phyloP scores from a whole-genome alignment of 2,329 filamentous ascomycete species.

The Cytospora schulzeri region DNA sequence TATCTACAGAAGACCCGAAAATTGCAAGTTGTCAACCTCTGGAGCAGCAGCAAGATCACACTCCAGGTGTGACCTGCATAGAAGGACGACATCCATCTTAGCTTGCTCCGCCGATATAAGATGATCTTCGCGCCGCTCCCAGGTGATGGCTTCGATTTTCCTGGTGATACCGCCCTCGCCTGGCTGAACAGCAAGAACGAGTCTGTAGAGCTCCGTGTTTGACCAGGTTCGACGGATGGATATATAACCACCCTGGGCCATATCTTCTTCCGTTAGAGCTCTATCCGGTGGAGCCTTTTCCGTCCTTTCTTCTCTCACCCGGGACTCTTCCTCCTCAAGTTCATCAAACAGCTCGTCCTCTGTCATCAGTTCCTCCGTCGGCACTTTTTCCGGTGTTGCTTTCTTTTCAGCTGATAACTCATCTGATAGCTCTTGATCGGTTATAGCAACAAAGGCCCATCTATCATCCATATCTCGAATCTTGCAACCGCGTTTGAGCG shows the following conservation, averaged over 20 bases:
- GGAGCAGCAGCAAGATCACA: conserved; percentile 14
- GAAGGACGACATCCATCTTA: conserved; percentile 9
- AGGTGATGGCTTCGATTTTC: conserved; percentile 3
- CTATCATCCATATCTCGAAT: conserved; percentile 7
- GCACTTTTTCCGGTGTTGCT: not conserved
- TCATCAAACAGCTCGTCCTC: not conserved
- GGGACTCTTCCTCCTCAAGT: not conserved
- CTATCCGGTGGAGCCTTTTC: not conserved
- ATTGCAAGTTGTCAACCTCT: not conserved
- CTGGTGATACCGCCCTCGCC: not conserved
- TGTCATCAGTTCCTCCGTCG: no score
- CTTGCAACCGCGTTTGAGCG: conserved; percentile 3
- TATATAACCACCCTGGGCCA: not conserved
- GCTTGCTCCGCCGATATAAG: conserved; percentile 6
- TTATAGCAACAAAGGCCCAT: conserved; percentile 7
- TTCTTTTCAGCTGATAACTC: not conserved
- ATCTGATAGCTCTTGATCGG: conserved; percentile 3
- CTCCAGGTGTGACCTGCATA: conserved; percentile 4
- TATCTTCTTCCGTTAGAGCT: not conserved
- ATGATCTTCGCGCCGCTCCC: not conserved
- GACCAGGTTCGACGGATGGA: conserved; percentile 15
- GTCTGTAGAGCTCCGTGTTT: conserved; percentile 14
- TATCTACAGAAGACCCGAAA: not conserved
- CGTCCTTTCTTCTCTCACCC: not conserved
- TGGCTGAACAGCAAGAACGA: conserved; percentile 4